Conservation (phyloP, 73 alveolate species). For the Diophrys sp. region DNA sequence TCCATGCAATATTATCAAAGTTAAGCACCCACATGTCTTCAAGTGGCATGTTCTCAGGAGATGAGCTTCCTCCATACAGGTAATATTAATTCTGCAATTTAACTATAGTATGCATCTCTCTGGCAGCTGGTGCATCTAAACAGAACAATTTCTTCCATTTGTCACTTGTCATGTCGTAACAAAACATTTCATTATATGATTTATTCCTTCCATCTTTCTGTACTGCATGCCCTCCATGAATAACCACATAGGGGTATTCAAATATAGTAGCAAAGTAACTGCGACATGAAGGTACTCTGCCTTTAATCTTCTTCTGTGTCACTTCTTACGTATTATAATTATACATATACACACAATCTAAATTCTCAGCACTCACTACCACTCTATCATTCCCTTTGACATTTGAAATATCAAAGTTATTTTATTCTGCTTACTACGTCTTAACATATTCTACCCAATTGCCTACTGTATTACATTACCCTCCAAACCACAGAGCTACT, state of each 20-base stretch:
- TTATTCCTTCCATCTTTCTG: constrained; percentile 21
- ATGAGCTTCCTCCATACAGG: constrained; percentile 33
- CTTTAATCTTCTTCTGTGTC: neutral
- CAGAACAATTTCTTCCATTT: constrained; percentile 34
- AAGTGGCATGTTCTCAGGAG: constrained; percentile 24
- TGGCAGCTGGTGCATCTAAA: constrained; percentile 37
- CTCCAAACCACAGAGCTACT: neutral
- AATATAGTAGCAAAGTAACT: neutral
- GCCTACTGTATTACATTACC: neutral
- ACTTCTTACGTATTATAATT: neutral
- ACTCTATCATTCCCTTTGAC: neutral
- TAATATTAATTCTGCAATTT: constrained; percentile 16
- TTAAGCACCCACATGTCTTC: constrained; percentile 46
- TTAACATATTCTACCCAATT: neutral
- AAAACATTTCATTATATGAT: constrained; percentile 25
- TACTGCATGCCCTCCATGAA: constrained; percentile 32
- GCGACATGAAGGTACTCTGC: neutral
- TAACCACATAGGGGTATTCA: constrained; percentile 19
- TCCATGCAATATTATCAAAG: constrained; percentile 29
- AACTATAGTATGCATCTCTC: constrained; percentile 38
- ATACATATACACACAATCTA: neutral
- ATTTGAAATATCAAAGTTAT: neutral
- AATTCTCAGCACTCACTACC: neutral
- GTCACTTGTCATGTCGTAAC: constrained; percentile 2
- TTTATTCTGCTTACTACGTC: neutral